Evolutionary conservation across 2,329 filamentous ascomycete species (phyloP), one percentile per base, ranked within the genome.

Genomic region (Penicillium fuscoglaucum): DNA sequence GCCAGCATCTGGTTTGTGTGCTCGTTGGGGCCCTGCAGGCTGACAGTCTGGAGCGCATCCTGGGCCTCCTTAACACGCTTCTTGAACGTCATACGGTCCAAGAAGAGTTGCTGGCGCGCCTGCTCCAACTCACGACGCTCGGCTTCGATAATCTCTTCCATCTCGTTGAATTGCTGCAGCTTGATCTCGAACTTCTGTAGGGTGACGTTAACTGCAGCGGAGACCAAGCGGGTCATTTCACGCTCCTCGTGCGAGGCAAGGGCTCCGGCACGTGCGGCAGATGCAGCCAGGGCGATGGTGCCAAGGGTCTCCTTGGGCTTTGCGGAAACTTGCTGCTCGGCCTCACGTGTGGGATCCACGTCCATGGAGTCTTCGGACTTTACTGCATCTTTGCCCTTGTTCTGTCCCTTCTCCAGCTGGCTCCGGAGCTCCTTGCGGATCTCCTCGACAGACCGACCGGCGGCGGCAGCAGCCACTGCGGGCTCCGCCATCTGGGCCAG

Each of bases 211-310:
- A 96, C 91, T 0, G 92, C 91, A 6, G 92, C 90, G 2, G 92
- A 93, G 10, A 99, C 91, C 47, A 98, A 86, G 17, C 92, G 90
- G 21, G 93, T 96, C 86, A 98, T 95, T 76, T 97, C 92, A 58
- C 96, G 90, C 76, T 99, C 95, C 75, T 98, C 93, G 68, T 98
- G 92, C 3, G 93, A 97, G 29, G 93, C 93, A 35, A 99, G 86
- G 4, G 89, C 95, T 8, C 90, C 89, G 1, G 93, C 86, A 60
- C 95, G 90, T 2, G 91, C 92, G 13, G 93, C 93, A 61, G 93
- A 89, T 9, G 93, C 85, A 19, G 91, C 92, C 50, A 99, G 84
- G 2, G 93, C 91, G 57, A 96, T 88, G 31, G 88, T 93, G 7
- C 91, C 86, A 62, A 70, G 77, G 66, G 62, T 79, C 75, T 61